These are phyloP conservation scores for Colletotrichum sojae DNA, from an alignment of 2,329 filamentous ascomycete species.

Conservation along the genomic window DNA sequence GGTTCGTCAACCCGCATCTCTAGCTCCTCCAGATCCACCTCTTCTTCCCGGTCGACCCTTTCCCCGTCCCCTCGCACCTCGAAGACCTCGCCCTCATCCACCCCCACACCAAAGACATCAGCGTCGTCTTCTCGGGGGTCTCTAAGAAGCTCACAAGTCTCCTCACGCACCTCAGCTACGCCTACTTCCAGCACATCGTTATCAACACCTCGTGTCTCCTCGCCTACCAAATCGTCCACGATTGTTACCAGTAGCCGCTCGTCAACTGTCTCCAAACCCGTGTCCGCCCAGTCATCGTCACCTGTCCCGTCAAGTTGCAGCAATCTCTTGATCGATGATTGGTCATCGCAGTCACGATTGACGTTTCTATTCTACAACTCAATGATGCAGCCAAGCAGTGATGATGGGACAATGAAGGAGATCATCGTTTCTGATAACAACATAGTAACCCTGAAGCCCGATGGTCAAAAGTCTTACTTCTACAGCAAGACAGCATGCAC, in stretches of 20 bases:
- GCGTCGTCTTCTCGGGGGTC: background rate
- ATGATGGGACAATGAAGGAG: constrained; percentile 70
- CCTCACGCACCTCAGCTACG: background rate
- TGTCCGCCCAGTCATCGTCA: constrained; percentile 23
- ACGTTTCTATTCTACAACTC: constrained; percentile 75
- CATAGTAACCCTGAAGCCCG: constrained; percentile 67
- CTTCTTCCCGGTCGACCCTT: background rate
- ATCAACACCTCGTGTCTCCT: background rate
- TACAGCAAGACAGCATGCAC: constrained; percentile 71
- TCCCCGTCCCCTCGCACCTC: background rate
- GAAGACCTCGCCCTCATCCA: constrained; percentile 1
- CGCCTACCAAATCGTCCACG: background rate
- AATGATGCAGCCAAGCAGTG: constrained; percentile 67
- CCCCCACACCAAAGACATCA: constrained; percentile 3
- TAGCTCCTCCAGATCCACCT: background rate
- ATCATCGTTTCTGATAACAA: constrained; percentile 64
- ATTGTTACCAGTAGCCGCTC: background rate
- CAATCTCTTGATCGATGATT: constrained; percentile 69
- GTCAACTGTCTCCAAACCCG: constrained; percentile 9
- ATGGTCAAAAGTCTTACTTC: constrained; percentile 66
- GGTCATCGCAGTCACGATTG: constrained; percentile 72
- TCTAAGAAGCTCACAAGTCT: constrained; percentile 5
- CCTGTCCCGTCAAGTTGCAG: constrained; percentile 51
- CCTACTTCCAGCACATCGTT: background rate
- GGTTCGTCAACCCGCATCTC: constrained; percentile 3